A percentile compares a stretch with the other conserved stretches of the same genome.
Conservation (phyloP, 2,329 filamentous ascomycete species). For the Exserohilum rostratum region DNA sequence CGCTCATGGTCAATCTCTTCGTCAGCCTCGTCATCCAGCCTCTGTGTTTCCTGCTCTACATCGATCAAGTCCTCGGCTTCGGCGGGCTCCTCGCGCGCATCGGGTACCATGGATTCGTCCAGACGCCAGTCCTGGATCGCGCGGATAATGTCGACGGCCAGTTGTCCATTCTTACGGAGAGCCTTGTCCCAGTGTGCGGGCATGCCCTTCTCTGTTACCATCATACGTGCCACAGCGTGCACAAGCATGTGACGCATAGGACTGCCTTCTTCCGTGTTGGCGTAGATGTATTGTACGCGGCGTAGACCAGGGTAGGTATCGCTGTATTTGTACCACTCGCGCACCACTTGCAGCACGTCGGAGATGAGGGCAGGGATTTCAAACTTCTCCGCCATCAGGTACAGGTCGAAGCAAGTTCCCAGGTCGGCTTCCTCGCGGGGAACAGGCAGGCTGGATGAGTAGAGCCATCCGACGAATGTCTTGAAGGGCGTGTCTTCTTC, state of each 20-base stretch:
- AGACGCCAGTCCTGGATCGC: conserved; percentile 62
- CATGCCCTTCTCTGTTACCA: conserved; percentile 58
- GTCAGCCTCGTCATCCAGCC: conserved; percentile 41
- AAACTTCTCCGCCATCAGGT: conserved; percentile 61
- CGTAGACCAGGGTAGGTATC: conserved; percentile 60
- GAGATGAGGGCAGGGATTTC: conserved; percentile 55
- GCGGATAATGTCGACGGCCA: conserved; percentile 62
- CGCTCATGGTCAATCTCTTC: conserved; percentile 38
- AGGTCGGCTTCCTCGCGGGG: conserved; percentile 59
- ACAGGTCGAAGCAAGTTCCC: conserved; percentile 58
- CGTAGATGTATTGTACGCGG: conserved; percentile 60
- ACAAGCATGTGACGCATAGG: conserved; percentile 59
- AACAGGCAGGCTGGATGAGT: conserved; percentile 54
- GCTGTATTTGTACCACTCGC: conserved; percentile 59
- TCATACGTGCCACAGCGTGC: conserved; percentile 56
- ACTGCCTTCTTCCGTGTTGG: conserved; percentile 55
- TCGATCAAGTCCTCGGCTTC: conserved; percentile 47
- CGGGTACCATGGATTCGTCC: conserved; percentile 56
- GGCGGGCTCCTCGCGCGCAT: conserved; percentile 54
- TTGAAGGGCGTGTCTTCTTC: conserved; percentile 60
- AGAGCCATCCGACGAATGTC: conserved; percentile 61
- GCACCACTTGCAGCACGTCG: conserved; percentile 57
- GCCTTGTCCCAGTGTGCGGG: conserved; percentile 62
- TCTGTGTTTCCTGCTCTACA: conserved; percentile 45
- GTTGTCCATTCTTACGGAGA: conserved; percentile 60